Percentiles rank a stretch among this genome's conserved stretches.
These are phyloP conservation scores for Biscogniauxia mediterranea DNA, from an alignment of 2,329 filamentous ascomycete genomes.

Conservation along the genomic window DNA sequence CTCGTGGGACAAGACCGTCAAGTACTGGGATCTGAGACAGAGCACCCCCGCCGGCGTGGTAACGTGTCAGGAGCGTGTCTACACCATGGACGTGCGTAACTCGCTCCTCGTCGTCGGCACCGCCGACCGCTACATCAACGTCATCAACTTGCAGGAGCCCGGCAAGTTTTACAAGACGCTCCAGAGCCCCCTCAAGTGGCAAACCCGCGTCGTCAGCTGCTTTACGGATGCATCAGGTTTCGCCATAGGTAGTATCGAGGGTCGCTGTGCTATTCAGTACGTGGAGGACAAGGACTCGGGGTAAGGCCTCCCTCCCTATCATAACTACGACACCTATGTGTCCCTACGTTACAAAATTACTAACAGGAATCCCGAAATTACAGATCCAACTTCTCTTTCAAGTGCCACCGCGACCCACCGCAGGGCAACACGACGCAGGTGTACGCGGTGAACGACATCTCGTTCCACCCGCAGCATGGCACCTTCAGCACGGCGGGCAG, in stretches of 20 bases:
- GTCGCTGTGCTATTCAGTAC: constrained; percentile 96
- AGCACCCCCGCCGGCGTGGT: constrained; percentile 64
- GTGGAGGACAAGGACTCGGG: constrained; percentile 90
- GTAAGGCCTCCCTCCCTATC: constrained; percentile 40
- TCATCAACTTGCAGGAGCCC: constrained; percentile 86
- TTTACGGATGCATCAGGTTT: constrained; percentile 91
- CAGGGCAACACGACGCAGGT: constrained; percentile 79
- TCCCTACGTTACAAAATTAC: too few relatives aligned
- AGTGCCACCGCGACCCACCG: constrained; percentile 87
- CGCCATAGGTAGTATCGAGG: constrained; percentile 94
- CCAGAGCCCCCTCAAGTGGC: constrained; percentile 96
- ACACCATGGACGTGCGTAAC: constrained; percentile 87
- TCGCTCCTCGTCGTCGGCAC: constrained; percentile 89
- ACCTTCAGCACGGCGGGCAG: constrained; percentile 97
- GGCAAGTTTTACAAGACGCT: constrained; percentile 93
- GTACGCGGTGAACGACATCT: constrained; percentile 94
- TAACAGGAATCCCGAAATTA: background rate
- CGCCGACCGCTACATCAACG: constrained; percentile 93
- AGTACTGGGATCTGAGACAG: constrained; percentile 80
- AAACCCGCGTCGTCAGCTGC: constrained; percentile 92
- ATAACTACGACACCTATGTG: too few relatives aligned
- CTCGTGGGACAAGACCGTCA: constrained; percentile 87
- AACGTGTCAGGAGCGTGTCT: constrained; percentile 73
- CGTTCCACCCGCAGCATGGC: constrained; percentile 92
- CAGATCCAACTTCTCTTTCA: constrained; percentile 96